These are phyloP conservation scores for Colletotrichum echinochloae DNA, from an alignment of 2,329 filamentous ascomycete species.

Conservation along the genomic window DNA sequence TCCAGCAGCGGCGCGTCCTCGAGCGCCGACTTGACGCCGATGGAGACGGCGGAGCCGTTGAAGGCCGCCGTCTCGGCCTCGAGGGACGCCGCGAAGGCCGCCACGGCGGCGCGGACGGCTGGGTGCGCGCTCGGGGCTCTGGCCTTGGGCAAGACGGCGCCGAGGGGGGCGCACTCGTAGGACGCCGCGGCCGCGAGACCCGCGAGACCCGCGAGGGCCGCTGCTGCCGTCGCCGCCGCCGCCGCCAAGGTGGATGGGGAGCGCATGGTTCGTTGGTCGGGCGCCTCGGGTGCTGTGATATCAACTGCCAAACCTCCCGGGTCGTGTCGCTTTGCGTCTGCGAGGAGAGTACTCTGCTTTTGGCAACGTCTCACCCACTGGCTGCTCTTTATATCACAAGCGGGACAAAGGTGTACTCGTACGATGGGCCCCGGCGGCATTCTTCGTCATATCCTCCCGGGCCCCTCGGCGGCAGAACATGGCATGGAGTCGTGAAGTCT, in stretches of 20 bases:
- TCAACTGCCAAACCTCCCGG: background rate
- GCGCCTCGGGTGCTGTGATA: background rate
- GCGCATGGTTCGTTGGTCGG: background rate
- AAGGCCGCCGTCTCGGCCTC: conserved; percentile 28
- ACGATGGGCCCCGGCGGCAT: background rate
- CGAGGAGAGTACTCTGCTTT: background rate
- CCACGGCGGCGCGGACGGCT: conserved; percentile 27
- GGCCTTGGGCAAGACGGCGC: conserved; percentile 34
- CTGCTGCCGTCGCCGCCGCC: background rate
- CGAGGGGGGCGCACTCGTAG: conserved; percentile 36
- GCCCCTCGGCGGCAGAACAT: background rate
- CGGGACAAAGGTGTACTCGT: background rate
- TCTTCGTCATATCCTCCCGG: background rate
- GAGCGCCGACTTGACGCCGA: conserved; percentile 44
- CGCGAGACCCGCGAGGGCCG: background rate
- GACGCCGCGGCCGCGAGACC: conserved; percentile 13
- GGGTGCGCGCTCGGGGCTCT: conserved; percentile 34
- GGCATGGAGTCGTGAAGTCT: background rate
- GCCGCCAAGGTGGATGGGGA: background rate
- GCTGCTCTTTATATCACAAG: background rate
- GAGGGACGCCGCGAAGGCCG: conserved; percentile 26
- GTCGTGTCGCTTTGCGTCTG: background rate
- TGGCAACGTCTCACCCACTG: background rate
- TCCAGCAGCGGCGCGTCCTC: conserved; percentile 45
- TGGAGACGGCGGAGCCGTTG: conserved; percentile 45